phyloP scores from a whole-genome alignment of 495 filamentous ascomycete genomes.

The Penicillium angulare region DNA sequence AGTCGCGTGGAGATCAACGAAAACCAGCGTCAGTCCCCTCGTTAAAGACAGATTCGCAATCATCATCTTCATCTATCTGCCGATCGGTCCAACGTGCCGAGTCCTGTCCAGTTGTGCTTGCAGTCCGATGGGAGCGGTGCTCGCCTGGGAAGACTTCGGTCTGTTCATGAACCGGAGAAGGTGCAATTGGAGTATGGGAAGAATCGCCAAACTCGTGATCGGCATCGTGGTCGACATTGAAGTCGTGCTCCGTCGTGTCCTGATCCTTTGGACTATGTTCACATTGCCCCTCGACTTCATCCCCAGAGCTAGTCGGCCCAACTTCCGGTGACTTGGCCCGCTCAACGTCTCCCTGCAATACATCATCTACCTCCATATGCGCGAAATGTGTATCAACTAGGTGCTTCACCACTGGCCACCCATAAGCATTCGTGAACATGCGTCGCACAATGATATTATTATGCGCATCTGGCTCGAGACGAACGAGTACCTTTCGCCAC shows the following conservation, averaged over 20 bases:
- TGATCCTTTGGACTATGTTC: conserved; percentile 6
- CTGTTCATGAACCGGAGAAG: conserved; percentile 7
- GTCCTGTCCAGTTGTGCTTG: conserved; percentile 20
- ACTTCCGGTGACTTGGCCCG: conserved; percentile 45
- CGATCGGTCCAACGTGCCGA: conserved; percentile 42
- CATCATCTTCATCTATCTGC: conserved; percentile 34
- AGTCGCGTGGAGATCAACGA: conserved; percentile 14
- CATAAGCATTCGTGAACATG: conserved; percentile 95
- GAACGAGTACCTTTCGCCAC: conserved; percentile 95
- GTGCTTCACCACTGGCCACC: conserved; percentile 95
- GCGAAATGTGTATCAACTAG: conserved; percentile 91
- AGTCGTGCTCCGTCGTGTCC: too few relatives aligned
- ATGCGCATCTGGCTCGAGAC: conserved; percentile 94
- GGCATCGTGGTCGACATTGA: too few relatives aligned
- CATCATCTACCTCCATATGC: conserved; percentile 60
- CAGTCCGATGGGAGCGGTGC: conserved; percentile 10
- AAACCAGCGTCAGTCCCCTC: conserved; percentile 22
- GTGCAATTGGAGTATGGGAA: neutral
- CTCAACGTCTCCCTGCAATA: conserved; percentile 47
- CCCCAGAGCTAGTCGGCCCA: conserved; percentile 39
- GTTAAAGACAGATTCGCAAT: conserved; percentile 25
- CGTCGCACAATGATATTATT: conserved; percentile 97
- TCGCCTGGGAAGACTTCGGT: conserved; percentile 6
- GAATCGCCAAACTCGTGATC: neutral
- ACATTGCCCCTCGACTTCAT: conserved; percentile 40